These are phyloP conservation scores for Cladosporium colombiae DNA, from an alignment of 2,329 filamentous ascomycete species.

Conservation along the genomic window DNA sequence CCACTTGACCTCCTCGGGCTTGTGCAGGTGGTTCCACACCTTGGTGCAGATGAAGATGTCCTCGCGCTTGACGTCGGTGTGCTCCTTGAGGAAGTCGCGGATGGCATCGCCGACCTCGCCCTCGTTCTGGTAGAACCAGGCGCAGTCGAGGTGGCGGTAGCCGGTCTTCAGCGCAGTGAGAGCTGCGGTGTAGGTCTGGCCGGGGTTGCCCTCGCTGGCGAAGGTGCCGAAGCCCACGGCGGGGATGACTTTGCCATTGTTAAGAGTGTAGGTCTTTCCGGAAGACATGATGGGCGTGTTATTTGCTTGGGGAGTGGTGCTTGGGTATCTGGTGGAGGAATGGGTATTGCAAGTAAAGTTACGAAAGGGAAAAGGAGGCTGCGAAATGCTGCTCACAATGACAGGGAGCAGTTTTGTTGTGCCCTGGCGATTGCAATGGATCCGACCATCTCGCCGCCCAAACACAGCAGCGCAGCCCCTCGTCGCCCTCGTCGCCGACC, in stretches of 20 bases:
- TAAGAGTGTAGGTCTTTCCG: conserved; percentile 54
- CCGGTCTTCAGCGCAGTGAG: conserved; percentile 52
- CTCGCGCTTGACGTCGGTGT: conserved; percentile 48
- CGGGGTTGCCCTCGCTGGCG: conserved; percentile 63
- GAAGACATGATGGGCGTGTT: conserved; percentile 54
- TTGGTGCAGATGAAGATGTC: conserved; percentile 56
- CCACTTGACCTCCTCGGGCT: conserved; percentile 40
- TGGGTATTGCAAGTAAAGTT: conserved; percentile 13
- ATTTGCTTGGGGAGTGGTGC: not conserved
- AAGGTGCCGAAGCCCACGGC: conserved; percentile 67
- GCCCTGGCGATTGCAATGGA: conserved; percentile 5
- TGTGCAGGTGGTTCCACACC: conserved; percentile 56
- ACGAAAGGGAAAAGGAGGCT: not conserved
- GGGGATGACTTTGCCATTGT: conserved; percentile 62
- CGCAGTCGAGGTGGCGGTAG: conserved; percentile 59
- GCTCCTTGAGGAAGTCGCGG: conserved; percentile 56
- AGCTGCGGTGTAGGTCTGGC: conserved; percentile 59
- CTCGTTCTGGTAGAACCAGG: conserved; percentile 58
- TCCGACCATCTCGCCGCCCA: not conserved
- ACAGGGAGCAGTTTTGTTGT: conserved; percentile 3
- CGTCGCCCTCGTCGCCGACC: not conserved
- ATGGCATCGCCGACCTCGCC: conserved; percentile 55
- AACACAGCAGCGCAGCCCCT: conserved; percentile 6
- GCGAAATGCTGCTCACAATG: not conserved
- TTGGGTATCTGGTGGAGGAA: conserved; percentile 1